Base-by-base conservation (phyloP, 768 basidiomycete species). In the Amanita pallidorosea region DNA sequence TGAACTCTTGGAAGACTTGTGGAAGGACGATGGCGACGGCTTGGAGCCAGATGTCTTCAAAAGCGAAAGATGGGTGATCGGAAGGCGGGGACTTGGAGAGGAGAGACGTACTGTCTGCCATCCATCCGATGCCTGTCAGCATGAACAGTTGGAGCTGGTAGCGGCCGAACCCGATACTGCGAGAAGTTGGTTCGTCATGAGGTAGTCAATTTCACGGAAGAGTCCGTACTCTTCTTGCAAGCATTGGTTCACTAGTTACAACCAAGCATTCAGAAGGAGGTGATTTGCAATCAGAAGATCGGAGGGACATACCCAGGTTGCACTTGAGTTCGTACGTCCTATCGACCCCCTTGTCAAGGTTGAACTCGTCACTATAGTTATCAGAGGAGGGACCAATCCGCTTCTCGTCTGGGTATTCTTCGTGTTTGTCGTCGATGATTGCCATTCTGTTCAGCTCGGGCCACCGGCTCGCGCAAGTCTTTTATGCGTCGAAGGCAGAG, bases 101-200 rank as follows among this genome's bases (percentile, higher is more conserved):
- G 22, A 8, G 29, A 9, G 17, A 60, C 70, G 53, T 42, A 77
- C 75, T 74, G 56, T 75, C 75, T 48, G 70, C 74, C 45, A 72
- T 55, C 74, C 75, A 76, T 50, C 76, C 75, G 5, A 76, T 57
- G 49, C 74, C 75, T 45, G 70, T 65, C n/a, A 77, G 61, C 18
- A 67, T 17, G 56, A 77, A 75, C 27, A 77, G 66, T 57, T 77
- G 71, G 44, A 64, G 58, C 49, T 77, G 75, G 60, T 76, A 77
- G 34, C 65, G 67, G 12, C 75, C 75, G 33, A 72, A 76, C 46
- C 75, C 74, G 45, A 76, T 73, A 51, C 74, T 75, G 56, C 35
- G 9, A 17, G 25, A 36, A 12, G 36, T 1, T 9, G 4, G 33
- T 17, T 38, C 2, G 34, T 37, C 18, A 35, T 11, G 12, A 27